A percentile compares a stretch with the other conserved stretches of the same genome.
These are phyloP conservation scores for Penicillium steckii DNA, from an alignment of 495 filamentous ascomycete genomes.

Conservation along the genomic window DNA sequence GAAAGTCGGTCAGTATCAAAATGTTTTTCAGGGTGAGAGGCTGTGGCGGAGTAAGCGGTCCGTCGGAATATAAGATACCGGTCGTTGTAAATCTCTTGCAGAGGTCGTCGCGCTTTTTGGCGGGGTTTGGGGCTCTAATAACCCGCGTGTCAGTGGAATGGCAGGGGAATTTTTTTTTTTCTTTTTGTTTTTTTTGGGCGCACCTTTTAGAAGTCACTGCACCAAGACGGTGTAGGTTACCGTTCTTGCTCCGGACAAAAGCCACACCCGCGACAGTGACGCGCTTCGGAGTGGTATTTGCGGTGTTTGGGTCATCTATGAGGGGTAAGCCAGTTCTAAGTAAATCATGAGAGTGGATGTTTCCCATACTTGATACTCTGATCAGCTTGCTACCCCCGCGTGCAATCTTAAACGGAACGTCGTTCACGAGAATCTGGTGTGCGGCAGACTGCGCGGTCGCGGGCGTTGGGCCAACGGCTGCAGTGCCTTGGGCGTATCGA, in stretches of 20 bases:
- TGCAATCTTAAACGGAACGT: constrained; percentile 71
- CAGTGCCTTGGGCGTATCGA: constrained; percentile 44
- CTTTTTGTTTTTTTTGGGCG: constrained; percentile 1
- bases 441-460: constrained; percentile 30
- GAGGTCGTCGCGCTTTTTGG: constrained; percentile 71
- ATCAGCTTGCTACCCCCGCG: constrained; percentile 84
- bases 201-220: constrained; percentile 46
- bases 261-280: constrained; percentile 76
- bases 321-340: constrained; percentile 44
- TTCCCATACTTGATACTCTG: constrained; percentile 62
- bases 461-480: constrained; percentile 29
- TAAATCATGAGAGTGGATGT: constrained; percentile 2
- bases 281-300: constrained; percentile 74
- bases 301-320: constrained; percentile 59
- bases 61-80: constrained; percentile 60
- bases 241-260: constrained; percentile 87
- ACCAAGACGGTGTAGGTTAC: constrained; percentile 75
- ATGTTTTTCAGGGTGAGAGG: constrained; percentile 1
- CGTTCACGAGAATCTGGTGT: constrained; percentile 73
- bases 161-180: too few relatives aligned
- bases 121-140: constrained; percentile 45
- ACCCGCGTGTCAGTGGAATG: too few relatives aligned
- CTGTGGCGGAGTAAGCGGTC: constrained; percentile 7
- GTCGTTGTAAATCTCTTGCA: constrained; percentile 91
- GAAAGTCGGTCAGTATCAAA: constrained; percentile 21